Percentiles rank a stretch among this genome's conserved stretches.
These are phyloP conservation scores for Lactifluus hygrophoroides DNA, from an alignment of 768 basidiomycete species.

Conservation along the genomic window DNA sequence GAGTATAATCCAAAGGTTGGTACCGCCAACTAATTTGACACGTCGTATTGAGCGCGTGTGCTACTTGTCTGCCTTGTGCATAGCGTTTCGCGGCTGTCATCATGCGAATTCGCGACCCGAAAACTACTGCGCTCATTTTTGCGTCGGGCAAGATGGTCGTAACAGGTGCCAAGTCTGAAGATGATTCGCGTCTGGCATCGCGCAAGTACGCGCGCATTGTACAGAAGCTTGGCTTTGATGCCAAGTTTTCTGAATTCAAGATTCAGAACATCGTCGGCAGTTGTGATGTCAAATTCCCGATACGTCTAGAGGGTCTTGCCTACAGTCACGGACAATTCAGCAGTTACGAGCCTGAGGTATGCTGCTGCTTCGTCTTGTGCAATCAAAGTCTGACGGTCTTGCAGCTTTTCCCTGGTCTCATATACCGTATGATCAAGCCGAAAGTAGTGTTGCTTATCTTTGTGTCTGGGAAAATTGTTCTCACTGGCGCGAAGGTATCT, in stretches of 20 bases:
- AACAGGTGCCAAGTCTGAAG: conserved; percentile 97
- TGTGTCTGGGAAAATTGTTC: conserved; percentile 97
- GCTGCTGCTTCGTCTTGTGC: conserved; percentile 23
- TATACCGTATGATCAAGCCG: conserved; percentile 99
- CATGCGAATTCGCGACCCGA: conserved; percentile 99
- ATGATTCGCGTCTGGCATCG: conserved; percentile 92
- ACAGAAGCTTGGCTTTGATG: conserved; percentile 98
- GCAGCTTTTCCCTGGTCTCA: conserved; percentile 95
- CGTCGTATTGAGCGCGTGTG: conserved; percentile 52
- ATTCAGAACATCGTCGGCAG: conserved; percentile 99
- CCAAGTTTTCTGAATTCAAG: conserved; percentile 99
- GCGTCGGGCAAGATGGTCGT: conserved; percentile 99
- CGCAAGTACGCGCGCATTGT: conserved; percentile 99
- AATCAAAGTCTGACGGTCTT: neutral
- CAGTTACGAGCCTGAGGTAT: conserved; percentile 93
- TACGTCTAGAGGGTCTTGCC: conserved; percentile 92
- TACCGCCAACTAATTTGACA: conserved; percentile 39
- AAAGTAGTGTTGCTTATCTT: conserved; percentile 98
- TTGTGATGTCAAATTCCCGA: conserved; percentile 99
- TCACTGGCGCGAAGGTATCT: conserved; percentile 96
- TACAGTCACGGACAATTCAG: conserved; percentile 98
- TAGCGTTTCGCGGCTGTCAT: conserved; percentile 99
- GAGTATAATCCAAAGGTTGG: conserved; percentile 99
- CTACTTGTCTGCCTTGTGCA: conserved; percentile 43
- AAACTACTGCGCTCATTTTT: conserved; percentile 98